Conservation (phyloP, 2,329 filamentous ascomycete species). For the Hypoxylon sp. region DNA sequence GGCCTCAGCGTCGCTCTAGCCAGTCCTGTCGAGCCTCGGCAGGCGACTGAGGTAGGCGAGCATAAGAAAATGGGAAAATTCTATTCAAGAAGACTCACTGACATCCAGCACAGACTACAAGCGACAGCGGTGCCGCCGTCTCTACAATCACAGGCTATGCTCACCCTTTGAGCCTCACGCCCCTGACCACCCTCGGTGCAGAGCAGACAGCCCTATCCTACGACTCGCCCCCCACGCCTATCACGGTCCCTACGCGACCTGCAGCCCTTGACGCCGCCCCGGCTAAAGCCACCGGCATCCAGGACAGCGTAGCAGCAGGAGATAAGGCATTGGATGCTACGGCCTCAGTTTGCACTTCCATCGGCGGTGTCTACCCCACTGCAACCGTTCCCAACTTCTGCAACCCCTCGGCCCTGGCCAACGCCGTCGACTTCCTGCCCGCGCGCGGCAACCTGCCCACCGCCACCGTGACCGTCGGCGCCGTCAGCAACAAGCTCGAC, state of each 20-base stretch:
- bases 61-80: not conserved
- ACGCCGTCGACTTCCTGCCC: constrained; percentile 36
- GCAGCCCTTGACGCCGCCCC: constrained; percentile 7
- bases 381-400: constrained; percentile 45
- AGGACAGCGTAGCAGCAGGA: not conserved
- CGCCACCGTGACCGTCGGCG: constrained; percentile 39
- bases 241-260: constrained; percentile 33
- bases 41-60: constrained; percentile 17
- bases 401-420: constrained; percentile 40
- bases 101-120: constrained; percentile 20
- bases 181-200: constrained; percentile 35
- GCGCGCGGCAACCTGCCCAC: constrained; percentile 22
- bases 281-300: constrained; percentile 36
- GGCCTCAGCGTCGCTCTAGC: constrained; percentile 15
- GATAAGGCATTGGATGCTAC: not conserved
- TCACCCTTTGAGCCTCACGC: constrained; percentile 41
- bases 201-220: constrained; percentile 40
- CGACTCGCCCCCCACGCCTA: constrained; percentile 38
- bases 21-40: constrained; percentile 21
- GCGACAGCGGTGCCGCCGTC: constrained; percentile 5
- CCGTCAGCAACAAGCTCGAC: constrained; percentile 41
- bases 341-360: constrained; percentile 35
- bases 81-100: constrained; percentile 3
- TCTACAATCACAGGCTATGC: constrained; percentile 43
- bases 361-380: constrained; percentile 37